Conservation (phyloP, 2,329 filamentous ascomycete genomes). For the Botrytis fabae region DNA sequence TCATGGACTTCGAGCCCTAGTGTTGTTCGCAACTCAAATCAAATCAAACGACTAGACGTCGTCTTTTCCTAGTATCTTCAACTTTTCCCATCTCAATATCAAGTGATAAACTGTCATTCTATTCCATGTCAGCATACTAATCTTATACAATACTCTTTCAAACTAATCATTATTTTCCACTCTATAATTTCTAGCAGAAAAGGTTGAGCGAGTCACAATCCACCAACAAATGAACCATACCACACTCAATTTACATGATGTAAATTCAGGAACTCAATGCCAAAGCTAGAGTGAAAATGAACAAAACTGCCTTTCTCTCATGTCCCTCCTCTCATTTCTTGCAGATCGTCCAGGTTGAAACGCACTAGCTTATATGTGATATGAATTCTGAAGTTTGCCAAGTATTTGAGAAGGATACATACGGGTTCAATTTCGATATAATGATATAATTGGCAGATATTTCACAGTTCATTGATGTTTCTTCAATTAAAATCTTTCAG, state of each 20-base stretch:
- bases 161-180: neutral
- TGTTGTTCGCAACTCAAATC: neutral
- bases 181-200: neutral
- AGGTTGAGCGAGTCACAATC: neutral
- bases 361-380: neutral
- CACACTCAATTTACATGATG: too few species aligned
- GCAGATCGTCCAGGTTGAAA: neutral
- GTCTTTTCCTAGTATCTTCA: neutral
- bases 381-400: neutral
- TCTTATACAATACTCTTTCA: neutral
- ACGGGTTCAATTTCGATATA: neutral
- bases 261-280: neutral
- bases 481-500: too few species aligned
- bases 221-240: neutral
- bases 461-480: fast-evolving
- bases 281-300: neutral
- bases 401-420: neutral
- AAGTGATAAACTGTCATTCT: neutral
- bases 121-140: neutral
- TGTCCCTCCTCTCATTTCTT: neutral
- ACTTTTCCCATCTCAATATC: neutral
- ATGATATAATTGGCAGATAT: neutral
- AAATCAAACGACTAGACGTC: neutral
- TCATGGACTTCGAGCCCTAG: neutral
- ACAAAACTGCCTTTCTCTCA: neutral